phyloP scores from a whole-genome alignment of 164 flowering plant genomes.

The Macadamia integrifolia region DNA sequence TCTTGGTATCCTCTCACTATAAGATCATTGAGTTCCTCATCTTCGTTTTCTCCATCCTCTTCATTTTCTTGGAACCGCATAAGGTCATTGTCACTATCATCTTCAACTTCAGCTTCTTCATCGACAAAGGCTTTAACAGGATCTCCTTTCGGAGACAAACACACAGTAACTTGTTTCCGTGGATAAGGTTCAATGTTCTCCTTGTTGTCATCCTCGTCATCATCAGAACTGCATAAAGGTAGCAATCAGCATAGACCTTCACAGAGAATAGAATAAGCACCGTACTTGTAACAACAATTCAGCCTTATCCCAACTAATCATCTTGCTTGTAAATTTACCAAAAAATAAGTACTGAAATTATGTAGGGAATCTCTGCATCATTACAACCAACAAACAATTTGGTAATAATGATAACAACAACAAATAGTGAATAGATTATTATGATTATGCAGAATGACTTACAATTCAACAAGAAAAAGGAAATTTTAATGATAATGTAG shows the following conservation, averaged over 20 bases:
- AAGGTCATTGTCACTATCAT: conserved; percentile 79
- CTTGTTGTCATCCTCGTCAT: conserved; percentile 69
- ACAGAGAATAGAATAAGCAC: not conserved
- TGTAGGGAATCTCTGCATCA: no score
- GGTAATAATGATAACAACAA: no score
- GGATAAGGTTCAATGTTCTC: conserved; percentile 57
- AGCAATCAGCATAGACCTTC: not conserved
- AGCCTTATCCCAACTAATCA: not conserved
- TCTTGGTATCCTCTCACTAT: conserved; percentile 67
- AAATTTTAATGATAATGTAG: no score
- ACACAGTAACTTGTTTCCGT: conserved; percentile 12
- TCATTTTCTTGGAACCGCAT: conserved; percentile 50
- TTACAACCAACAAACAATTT: no score
- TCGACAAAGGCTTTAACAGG: conserved; percentile 82
- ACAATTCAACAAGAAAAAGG: no score
- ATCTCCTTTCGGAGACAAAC: conserved; percentile 47
- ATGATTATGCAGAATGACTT: no score
- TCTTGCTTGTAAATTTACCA: not conserved
- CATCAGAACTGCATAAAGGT: conserved; percentile 45
- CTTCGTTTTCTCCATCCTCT: conserved; percentile 59
- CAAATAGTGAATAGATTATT: no score
- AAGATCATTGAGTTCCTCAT: conserved; percentile 67
- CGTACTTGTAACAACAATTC: not conserved
- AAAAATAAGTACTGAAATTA: not conserved
- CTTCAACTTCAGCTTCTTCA: conserved; percentile 94